These are phyloP conservation scores for Withania somnifera DNA, from an alignment of 305 asterid genomes.

Conservation along the genomic window DNA sequence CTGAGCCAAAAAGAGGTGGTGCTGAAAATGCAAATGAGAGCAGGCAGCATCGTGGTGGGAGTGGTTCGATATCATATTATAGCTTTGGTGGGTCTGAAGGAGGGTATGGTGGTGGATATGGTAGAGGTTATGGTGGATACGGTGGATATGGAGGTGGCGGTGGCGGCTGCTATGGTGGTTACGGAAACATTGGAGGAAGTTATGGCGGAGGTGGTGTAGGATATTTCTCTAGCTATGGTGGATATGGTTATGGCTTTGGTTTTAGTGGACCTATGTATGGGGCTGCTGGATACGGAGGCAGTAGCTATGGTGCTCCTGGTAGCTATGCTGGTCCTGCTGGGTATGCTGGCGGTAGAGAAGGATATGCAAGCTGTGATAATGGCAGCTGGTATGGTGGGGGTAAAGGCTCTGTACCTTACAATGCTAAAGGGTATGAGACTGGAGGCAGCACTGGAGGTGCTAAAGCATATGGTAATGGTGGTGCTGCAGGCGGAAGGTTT, in stretches of 20 bases:
- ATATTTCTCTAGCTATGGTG: slow-evolving; percentile 68
- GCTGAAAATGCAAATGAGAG: slow-evolving; percentile 43
- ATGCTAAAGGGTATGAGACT: slow-evolving; percentile 14
- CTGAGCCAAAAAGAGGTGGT: slow-evolving; percentile 81
- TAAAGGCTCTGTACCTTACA: slow-evolving; percentile 9
- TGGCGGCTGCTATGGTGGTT: slow-evolving; percentile 30
- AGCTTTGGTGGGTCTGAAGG: slow-evolving; percentile 40
- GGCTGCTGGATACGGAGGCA: slow-evolving; percentile 65
- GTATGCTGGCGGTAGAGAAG: slow-evolving; percentile 38
- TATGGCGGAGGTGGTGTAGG: slow-evolving; percentile 53
- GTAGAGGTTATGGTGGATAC: slow-evolving; percentile 63
- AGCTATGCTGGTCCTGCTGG: slow-evolving; percentile 54
- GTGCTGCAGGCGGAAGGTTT: slow-evolving; percentile 43
- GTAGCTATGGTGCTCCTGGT: slow-evolving; percentile 46
- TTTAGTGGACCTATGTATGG: slow-evolving; percentile 82
- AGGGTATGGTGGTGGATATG: slow-evolving; percentile 59
- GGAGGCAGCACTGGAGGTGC: slow-evolving; percentile 20
- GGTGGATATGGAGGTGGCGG: slow-evolving; percentile 19
- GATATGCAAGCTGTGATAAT: slow-evolving; percentile 23
- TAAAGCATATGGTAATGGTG: slow-evolving; percentile 9
- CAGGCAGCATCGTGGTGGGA: slow-evolving; percentile 56
- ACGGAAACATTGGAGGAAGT: slow-evolving; percentile 53
- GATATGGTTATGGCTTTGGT: slow-evolving; percentile 80
- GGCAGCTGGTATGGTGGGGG: slow-evolving; percentile 6
- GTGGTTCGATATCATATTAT: slow-evolving; percentile 46